These are phyloP conservation scores for Trypanosoma avium DNA, from an alignment of 208 protist genomes.

Conservation along the genomic window DNA sequence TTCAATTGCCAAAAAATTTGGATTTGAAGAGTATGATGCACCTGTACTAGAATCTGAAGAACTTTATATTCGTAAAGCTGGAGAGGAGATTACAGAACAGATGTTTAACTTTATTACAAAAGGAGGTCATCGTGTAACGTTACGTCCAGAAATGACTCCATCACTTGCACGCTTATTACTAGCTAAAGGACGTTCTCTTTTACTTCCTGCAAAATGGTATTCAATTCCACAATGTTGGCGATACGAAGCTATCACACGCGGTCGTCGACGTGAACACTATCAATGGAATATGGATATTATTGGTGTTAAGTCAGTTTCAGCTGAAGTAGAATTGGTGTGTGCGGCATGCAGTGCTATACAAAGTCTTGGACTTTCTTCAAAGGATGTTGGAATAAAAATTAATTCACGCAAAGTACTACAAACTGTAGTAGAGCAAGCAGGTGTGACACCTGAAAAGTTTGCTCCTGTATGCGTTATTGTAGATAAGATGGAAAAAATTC, in stretches of 20 bases:
- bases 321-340: constrained; percentile 94
- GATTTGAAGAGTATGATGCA: constrained; percentile 97
- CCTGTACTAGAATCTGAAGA: constrained; percentile 94
- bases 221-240: constrained; percentile 96
- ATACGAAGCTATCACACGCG: constrained; percentile 94
- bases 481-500: constrained; percentile 95
- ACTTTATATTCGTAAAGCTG: constrained; percentile 94
- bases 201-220: constrained; percentile 96
- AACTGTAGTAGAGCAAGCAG: constrained; percentile 71
- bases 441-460: constrained; percentile 82
- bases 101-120: constrained; percentile 97
- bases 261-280: constrained; percentile 95
- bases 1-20: constrained; percentile 74
- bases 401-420: constrained; percentile 92
- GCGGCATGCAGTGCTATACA: constrained; percentile 83
- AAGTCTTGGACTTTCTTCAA: constrained; percentile 76
- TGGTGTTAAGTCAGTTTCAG: constrained; percentile 85
- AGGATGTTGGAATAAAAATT: constrained; percentile 93
- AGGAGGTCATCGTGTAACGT: constrained; percentile 86
- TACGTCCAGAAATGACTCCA: constrained; percentile 97
- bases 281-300: constrained; percentile 98
- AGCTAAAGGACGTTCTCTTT: constrained; percentile 81
- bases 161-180: constrained; percentile 92
- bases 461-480: constrained; percentile 93
- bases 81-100: constrained; percentile 96